Evolutionary conservation across 495 filamentous ascomycete genomes (phyloP), one percentile per base, ranked within the genome.

Genomic region (Jackrogersella minutella): DNA sequence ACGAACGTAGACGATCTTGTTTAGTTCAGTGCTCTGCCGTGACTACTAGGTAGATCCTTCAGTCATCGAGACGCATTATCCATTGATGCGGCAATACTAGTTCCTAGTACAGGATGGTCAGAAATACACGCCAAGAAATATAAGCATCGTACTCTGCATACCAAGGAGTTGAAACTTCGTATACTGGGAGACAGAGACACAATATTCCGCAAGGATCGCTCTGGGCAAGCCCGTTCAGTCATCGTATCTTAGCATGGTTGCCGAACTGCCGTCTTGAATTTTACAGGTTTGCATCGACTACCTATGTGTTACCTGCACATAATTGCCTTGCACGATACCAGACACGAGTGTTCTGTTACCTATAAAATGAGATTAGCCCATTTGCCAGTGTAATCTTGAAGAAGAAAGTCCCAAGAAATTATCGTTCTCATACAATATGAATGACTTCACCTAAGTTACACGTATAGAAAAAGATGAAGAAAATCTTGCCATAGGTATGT

Each of bases 221-320:
- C 19, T 24, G 41, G 9, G 17, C 41, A 28, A 6, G 14, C 26
- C 43, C n/a, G 11, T 46, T 46, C 26, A 14, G 21, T 30, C 33
- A 14, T 16, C n/a, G 6, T 50, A 17, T 8, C 22, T 17, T 50
- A 33, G n/a, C 46, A 33, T n/a, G 36, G 13, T 36, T 54, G 51
- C 51, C 51, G 51, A 40, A 54, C 22, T 40, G n/a, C 34, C 51
- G 51, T 40, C 21, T 40, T 40, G 31, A 28, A 2, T 13, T 40
- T 1, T 19, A 33, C 41, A 46, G 5, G 21, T 46, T 46, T 21
- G 6, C 26, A 46, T 26, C 22, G 41, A 24, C 22, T 10, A 43
- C 11, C 19, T 21, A 14, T 43, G 28, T 30, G 8, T 30, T 30
- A 30, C 28, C 3, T 43, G 22, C 40, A 22, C 7, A 43, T 16